These are phyloP conservation scores for Cordyceps tenuipes DNA, from an alignment of 2,329 filamentous ascomycete species.

Conservation along the genomic window DNA sequence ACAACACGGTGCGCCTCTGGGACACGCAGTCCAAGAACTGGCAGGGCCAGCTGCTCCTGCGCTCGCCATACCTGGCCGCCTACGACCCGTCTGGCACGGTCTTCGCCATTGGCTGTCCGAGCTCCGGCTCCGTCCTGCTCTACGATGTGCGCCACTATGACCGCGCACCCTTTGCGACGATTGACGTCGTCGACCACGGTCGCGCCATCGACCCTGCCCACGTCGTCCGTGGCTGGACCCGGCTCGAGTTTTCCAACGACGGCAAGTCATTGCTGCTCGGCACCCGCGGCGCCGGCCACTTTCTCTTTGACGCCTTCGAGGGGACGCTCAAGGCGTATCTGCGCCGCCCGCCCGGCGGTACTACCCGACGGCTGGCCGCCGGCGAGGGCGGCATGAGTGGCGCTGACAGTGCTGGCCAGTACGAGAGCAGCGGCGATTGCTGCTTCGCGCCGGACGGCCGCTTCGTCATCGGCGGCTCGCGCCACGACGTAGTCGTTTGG, in stretches of 20 bases:
- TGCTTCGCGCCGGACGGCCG: constrained; percentile 86
- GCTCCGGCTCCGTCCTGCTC: constrained; percentile 70
- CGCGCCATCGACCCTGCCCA: constrained; percentile 46
- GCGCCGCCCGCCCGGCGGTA: constrained; percentile 43
- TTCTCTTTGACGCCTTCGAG: constrained; percentile 86
- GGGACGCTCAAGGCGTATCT: constrained; percentile 71
- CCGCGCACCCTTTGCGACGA: constrained; percentile 78
- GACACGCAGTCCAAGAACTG: constrained; percentile 73
- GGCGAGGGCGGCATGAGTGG: constrained; percentile 38
- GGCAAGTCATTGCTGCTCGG: constrained; percentile 79
- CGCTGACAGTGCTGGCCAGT: constrained; percentile 33
- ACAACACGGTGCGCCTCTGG: constrained; percentile 90
- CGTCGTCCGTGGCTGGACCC: constrained; percentile 68
- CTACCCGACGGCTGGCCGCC: constrained; percentile 42
- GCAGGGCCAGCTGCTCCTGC: constrained; percentile 71
- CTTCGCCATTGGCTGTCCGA: constrained; percentile 80
- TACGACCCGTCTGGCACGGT: constrained; percentile 90
- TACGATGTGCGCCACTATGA: constrained; percentile 94
- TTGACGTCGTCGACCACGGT: constrained; percentile 62
- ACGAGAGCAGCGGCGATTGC: constrained; percentile 65
- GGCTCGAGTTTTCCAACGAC: constrained; percentile 92
- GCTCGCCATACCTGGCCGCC: constrained; percentile 72
- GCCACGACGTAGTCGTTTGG: constrained; percentile 76
- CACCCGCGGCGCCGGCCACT: constrained; percentile 78
- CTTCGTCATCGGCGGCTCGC: constrained; percentile 74